Evolutionary conservation across 192 early-diverging fungal species (phyloP), one percentile per base, ranked within the genome.

Genomic region (Linnemannia hyalina): DNA sequence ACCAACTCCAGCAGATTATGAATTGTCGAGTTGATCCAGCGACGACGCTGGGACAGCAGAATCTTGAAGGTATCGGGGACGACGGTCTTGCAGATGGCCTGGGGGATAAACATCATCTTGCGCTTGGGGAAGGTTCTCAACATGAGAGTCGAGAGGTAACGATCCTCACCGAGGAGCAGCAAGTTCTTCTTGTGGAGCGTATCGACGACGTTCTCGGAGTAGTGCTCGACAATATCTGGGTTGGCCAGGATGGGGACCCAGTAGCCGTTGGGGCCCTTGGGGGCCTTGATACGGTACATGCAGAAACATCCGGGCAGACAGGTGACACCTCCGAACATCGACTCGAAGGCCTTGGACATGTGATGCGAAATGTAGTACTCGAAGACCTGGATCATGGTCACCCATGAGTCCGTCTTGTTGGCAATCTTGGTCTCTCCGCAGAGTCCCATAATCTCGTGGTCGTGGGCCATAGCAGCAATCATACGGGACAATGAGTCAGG

Each of bases 301-400:
- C 96, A 97, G 92, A 98, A 98, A 81, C 97, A 97, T 70, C 97
- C 95, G 35, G 97, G 97, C 60, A 98, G 83, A 89, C 97, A 98
- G 6, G 97, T 98, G 18, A 97, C 97, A 90, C 95, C 95, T 78
- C 97, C 97, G 91, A 97, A 98, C 68, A 97, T 92, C 38, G 95
- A 96, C 90, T 98, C 97, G 80, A 98, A 98, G 0, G 97, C 95
- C 83, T 97, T 96, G 82, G 92, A 92, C 80, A 96, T 92, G 81
- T 99, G 96, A 82, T 99, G 97, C 35, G 96, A 97, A 70, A 97
- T 97, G 86, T 96, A 99, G 91, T 99, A 99, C 90, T 99, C 97
- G 81, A 96, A 99, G 20, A 99, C 97, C 89, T 98, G 98, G 84
- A 99, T 99, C 89, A 94, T 94, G 1, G 96, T 96, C 11, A 97